phyloP scores from a whole-genome alignment of 495 filamentous ascomycete genomes.

The Mycothermus thermophilus region DNA sequence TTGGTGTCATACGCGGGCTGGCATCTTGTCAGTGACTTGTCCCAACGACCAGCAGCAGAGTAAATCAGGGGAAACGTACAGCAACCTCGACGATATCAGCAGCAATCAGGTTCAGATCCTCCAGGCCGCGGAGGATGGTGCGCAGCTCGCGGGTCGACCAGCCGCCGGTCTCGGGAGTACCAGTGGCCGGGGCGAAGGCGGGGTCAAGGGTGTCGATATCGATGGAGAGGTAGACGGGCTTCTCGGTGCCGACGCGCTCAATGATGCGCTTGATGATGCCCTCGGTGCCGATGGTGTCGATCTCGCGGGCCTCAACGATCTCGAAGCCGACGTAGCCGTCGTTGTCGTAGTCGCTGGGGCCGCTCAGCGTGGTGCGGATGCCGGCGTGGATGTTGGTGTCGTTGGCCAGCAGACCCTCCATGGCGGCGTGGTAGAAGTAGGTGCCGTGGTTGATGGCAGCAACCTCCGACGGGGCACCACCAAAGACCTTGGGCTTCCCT shows the following conservation, averaged over 20 bases:
- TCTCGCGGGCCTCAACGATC: slow-evolving; percentile 57
- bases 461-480: slow-evolving; percentile 46
- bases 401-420: slow-evolving; percentile 61
- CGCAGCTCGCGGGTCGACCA: slow-evolving; percentile 66
- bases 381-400: slow-evolving; percentile 62
- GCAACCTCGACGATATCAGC: slow-evolving; percentile 77
- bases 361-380: slow-evolving; percentile 58
- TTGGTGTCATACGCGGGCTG: slow-evolving; percentile 78
- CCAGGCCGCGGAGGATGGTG: slow-evolving; percentile 55
- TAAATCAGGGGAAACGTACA: slow-evolving; percentile 17
- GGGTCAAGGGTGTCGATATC: slow-evolving; percentile 71
- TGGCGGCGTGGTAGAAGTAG: slow-evolving; percentile 73
- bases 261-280: slow-evolving; percentile 51
- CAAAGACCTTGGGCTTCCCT: slow-evolving; percentile 52
- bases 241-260: slow-evolving; percentile 45
- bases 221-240: slow-evolving; percentile 59
- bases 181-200: slow-evolving; percentile 55
- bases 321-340: slow-evolving; percentile 56
- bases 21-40: too few species aligned
- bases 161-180: slow-evolving; percentile 62
- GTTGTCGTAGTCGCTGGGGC: slow-evolving; percentile 57
- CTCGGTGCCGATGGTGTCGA: slow-evolving; percentile 51
- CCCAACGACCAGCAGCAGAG: too few species aligned
- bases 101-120: slow-evolving; percentile 56
- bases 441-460: slow-evolving; percentile 65